These are phyloP conservation scores for Eleusine coracana DNA, from an alignment of 176 grass and related monocot genomes.

Conservation along the genomic window DNA sequence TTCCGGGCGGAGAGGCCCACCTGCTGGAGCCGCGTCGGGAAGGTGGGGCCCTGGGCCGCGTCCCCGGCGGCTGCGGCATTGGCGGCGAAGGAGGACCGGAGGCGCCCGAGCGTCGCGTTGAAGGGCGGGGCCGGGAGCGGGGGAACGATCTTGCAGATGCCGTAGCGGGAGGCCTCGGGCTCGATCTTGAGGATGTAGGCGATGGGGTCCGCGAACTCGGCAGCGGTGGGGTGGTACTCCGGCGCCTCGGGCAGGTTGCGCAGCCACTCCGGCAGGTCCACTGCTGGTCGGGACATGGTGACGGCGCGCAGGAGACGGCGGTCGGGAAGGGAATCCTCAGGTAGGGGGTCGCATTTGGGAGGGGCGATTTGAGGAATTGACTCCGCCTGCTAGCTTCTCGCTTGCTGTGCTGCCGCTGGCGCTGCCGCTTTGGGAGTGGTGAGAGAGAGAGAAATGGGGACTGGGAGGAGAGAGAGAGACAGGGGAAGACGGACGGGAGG, in stretches of 20 bases:
- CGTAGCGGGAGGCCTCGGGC: constrained; percentile 81
- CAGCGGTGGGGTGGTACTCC: constrained; percentile 74
- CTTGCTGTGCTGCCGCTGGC: constrained; percentile 32
- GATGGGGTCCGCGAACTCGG: constrained; percentile 91
- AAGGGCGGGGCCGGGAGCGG: constrained; percentile 65
- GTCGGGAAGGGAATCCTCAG: constrained; percentile 33
- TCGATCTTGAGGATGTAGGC: constrained; percentile 98
- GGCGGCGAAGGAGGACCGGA: constrained; percentile 76
- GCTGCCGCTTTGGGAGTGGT: constrained; percentile 39
- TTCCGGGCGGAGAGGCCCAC: constrained; percentile 85
- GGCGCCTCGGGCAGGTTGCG: constrained; percentile 81
- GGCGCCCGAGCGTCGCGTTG: constrained; percentile 62
- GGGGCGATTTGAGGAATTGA: constrained; percentile 50
- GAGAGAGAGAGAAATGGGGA: constrained; percentile 4
- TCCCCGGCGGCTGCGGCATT: constrained; percentile 39
- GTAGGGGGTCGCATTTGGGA: constrained; percentile 49
- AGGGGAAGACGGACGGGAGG: neutral
- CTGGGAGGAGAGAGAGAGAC: neutral
- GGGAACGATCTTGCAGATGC: constrained; percentile 99
- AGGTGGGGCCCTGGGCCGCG: constrained; percentile 49
- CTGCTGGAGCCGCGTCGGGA: constrained; percentile 91
- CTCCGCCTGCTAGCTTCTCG: constrained; percentile 29
- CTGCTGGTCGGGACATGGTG: constrained; percentile 33
- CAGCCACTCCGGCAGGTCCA: constrained; percentile 76
- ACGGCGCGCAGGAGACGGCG: neutral